phyloP scores from a whole-genome alignment of 352 stramenopile genomes.

The Pythium guiyangense region DNA sequence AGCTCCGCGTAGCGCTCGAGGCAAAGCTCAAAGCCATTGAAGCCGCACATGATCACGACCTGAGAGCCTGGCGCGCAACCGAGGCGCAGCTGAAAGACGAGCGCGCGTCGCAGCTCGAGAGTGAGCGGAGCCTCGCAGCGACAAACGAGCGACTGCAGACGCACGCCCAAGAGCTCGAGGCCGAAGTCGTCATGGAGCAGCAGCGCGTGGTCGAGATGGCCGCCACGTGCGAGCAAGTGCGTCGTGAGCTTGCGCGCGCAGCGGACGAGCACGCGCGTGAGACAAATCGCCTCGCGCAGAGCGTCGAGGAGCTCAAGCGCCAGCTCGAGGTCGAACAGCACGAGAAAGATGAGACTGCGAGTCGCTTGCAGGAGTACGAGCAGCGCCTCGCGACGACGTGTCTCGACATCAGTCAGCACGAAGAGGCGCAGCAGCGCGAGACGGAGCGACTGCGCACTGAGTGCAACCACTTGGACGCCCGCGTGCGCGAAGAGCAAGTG shows the following conservation, averaged over 20 bases:
- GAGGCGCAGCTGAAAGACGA: constrained; percentile 23
- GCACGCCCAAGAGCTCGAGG: constrained; percentile 26
- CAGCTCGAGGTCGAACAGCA: constrained; percentile 42
- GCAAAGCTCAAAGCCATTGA: constrained; percentile 19
- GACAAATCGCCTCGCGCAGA: constrained; percentile 16
- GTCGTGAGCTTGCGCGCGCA: constrained; percentile 11
- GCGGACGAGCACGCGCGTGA: constrained; percentile 15
- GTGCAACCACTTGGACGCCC: constrained; percentile 23
- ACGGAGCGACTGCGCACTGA: constrained; percentile 37
- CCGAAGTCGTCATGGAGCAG: constrained; percentile 18
- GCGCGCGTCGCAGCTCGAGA: constrained; percentile 13
- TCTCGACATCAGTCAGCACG: constrained; percentile 63
- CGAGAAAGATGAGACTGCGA: constrained; percentile 61
- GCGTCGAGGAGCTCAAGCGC: constrained; percentile 24
- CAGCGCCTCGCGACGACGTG: constrained; percentile 61
- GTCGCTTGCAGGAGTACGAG: constrained; percentile 71
- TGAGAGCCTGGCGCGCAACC: constrained; percentile 22
- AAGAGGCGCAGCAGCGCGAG: constrained; percentile 56
- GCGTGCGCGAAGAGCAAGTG: constrained; percentile 41
- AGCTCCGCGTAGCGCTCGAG: constrained; percentile 17
- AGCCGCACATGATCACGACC: constrained; percentile 20
- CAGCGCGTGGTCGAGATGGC: constrained; percentile 12
- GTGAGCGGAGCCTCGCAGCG: constrained; percentile 7
- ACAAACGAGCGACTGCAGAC: constrained; percentile 24
- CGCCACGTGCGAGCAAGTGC: constrained; percentile 12